Evolutionary conservation across 2,329 filamentous ascomycete species (phyloP).

Genomic region (Sporothrix humicola): DNA sequence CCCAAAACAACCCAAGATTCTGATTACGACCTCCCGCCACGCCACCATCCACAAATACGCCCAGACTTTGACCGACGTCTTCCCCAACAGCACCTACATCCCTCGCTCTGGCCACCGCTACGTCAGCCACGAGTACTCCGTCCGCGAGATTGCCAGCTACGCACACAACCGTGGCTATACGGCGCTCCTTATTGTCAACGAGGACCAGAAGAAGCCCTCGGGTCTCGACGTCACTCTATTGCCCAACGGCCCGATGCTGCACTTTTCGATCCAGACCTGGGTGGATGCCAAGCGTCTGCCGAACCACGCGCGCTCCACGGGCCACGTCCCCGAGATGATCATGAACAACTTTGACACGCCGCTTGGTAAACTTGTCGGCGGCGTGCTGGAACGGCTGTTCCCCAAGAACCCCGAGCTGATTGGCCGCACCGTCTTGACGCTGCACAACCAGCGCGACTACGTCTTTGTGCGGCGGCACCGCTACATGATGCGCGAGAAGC

Average conservation of each 20-base stretch:
- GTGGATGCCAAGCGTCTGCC: constrained; percentile 85
- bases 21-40: constrained; percentile 90
- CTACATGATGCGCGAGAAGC: constrained; percentile 91
- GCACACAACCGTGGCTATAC: constrained; percentile 84
- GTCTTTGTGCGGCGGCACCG: constrained; percentile 91
- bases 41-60: constrained; percentile 86
- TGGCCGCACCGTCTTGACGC: constrained; percentile 86
- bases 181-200: constrained; percentile 80
- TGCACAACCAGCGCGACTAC: constrained; percentile 95
- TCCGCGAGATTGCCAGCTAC: constrained; percentile 88
- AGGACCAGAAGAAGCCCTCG: constrained; percentile 84
- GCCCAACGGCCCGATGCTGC: constrained; percentile 85
- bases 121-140: constrained; percentile 80
- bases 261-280: constrained; percentile 91
- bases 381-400: constrained; percentile 80
- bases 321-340: constrained; percentile 87
- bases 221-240: constrained; percentile 85
- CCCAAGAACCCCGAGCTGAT: constrained; percentile 74
- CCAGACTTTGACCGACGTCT: constrained; percentile 75
- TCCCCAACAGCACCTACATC: constrained; percentile 88
- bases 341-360: constrained; percentile 95
- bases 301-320: constrained; percentile 85
- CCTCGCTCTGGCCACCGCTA: constrained; percentile 82
- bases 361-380: constrained; percentile 83
- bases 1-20: constrained; percentile 57